Base-by-base conservation (phyloP, 495 filamentous ascomycete genomes). In the Trichoderma erinaceum region DNA sequence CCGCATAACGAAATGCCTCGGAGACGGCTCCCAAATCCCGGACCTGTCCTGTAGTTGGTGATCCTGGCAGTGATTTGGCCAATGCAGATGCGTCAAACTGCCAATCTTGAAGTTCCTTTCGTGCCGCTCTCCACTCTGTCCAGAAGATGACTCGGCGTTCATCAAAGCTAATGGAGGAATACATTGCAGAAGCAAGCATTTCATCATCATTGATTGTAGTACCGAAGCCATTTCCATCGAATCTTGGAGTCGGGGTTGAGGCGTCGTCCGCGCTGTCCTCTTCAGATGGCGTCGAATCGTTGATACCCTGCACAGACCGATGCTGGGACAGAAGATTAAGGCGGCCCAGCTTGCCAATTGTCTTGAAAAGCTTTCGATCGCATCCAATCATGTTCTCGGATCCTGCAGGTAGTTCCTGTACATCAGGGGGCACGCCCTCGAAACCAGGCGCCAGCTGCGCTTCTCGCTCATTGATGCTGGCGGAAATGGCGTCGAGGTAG, bases 401-500 rank as follows among this genome's bases (percentile, higher is more conserved):
- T 46, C 81, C 81, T 0, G 75, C 77, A 0, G 80, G 79, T 13
- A 83, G 69, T 32, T 96, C 81, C 11, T 87, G 86, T 78, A 92
- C 90, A 67, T 93, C 89, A 27, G 91, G 85, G 29, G 87, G 82
- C 3, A 87, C 83, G 29, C 83, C 81, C 41, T 87, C 86, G 71
- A 82, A 81, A 21, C 77, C 83, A 16, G 87, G 88, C 67, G 88
- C 88, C 35, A 98, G 84, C 73, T 96, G 91, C n/a, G 90, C 86
- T 75, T 97, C 94, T 67, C 93, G 87, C 74, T 97, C 91, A 72
- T 97, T 97, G 68, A 96, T 89, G 63, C 90, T 92, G 35, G 92
- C 91, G 0, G 91, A 92, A 80, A 97, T 90, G n/a, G 92, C 93
- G 75, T 97, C 94, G 71, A 96, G 92, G 86, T 93, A 97, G 18